Evolutionary conservation across 805 yeast genomes (phyloP), one percentile per base, ranked within the genome.

Genomic region (Torulaspora maleeae): DNA sequence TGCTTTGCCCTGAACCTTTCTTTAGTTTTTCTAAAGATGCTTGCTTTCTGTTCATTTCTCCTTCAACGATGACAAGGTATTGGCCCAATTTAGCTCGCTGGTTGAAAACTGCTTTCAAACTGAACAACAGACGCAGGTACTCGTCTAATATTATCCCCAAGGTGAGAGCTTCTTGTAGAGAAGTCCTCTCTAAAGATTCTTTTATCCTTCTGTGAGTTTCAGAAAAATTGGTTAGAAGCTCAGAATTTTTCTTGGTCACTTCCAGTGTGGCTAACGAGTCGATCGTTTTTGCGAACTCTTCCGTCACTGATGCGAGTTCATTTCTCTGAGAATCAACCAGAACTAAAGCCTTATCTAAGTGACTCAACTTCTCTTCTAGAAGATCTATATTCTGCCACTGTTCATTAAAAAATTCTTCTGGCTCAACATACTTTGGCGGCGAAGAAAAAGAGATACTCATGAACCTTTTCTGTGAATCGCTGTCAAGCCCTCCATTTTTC

Each of bases 61-160:
- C 58, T 37, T 77, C 82, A 27, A 79, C 71, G 16, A 72, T 68
- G 8, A 75, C 66, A 25, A 78, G 64, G 39, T 71, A 72, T 38
- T 69, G 60, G 25, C 78, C 70, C 2, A 76, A 60, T 53, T 80
- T 85, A 46, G 79, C 75, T 53, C 98, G 75, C 46, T 87, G 88
- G 38, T 80, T 80, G 53, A 90, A 82, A 4, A 86, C 80, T 37
- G 79, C 76, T 52, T 83, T 77, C 27, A 88, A 77, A 24, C 95
- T 86, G 8, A 84, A 82, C 20, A 90, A 78, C 12, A 82, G 70
- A 40, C 98, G 75, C 39, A 82, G 71, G 61, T 93, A 90, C 61
- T 90, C 97, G 61, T 91, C 96, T 32, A 91, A 70, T 0, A 95
- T 86, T 20, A 85, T 78, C 1, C 95, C 95, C 38, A 91, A 68